Conservation (phyloP, 345 rosid species). For the Syzygium oleosum region DNA sequence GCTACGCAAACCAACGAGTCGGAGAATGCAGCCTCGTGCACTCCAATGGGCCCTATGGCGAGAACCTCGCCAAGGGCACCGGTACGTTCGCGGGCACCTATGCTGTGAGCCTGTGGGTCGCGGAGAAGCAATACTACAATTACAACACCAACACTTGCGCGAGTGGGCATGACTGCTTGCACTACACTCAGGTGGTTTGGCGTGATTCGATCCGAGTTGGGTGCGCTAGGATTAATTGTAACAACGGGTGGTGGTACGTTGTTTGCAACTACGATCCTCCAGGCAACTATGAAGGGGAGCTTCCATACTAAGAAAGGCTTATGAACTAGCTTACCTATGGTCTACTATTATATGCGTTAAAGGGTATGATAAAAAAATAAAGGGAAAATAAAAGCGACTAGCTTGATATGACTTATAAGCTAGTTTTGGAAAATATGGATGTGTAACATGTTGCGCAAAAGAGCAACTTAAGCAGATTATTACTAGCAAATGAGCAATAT, state of each 20-base stretch:
- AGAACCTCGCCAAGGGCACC: slow-evolving; percentile 18
- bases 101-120: slow-evolving; percentile 15
- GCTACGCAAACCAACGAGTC: not conserved
- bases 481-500: not conserved
- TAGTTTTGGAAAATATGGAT: not conserved
- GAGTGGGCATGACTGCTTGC: slow-evolving; percentile 5
- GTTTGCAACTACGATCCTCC: slow-evolving; percentile 12
- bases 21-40: slow-evolving; percentile 8
- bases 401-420: not conserved
- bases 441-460: not conserved
- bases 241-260: slow-evolving; percentile 10
- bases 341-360: too few relatives aligned
- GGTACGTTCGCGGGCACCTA: not conserved
- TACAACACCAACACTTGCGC: slow-evolving; percentile 2
- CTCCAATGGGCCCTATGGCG: slow-evolving; percentile 19
- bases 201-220: not conserved
- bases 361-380: not conserved
- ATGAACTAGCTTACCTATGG: not conserved
- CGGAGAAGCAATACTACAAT: slow-evolving; percentile 14
- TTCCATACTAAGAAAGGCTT: not conserved
- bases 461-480: not conserved
- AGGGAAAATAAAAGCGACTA: not conserved
- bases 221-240: slow-evolving; percentile 12
- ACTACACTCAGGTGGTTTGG: slow-evolving; percentile 32
- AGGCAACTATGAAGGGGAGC: slow-evolving; percentile 5